Conservation (phyloP, 225 moss, liverwort and hornwort genomes). For the Marchantia polymorpha region DNA sequence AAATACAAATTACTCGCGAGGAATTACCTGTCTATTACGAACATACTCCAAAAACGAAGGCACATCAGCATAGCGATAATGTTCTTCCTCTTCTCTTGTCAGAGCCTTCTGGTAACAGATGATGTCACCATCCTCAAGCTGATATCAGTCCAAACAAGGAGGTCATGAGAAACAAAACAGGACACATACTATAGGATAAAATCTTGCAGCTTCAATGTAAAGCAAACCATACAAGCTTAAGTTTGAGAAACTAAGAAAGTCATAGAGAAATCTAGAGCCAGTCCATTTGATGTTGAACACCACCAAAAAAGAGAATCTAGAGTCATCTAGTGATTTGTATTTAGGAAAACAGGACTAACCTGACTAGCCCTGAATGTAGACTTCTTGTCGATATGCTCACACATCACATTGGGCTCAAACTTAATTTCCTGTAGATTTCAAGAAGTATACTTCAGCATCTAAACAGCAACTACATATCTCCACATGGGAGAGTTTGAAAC, state of each 20-base stretch:
- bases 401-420: conserved; percentile 99
- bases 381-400: conserved; percentile 88
- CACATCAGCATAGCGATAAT: conserved; percentile 57
- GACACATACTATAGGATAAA: background rate
- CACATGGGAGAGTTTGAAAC: no score
- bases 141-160: background rate
- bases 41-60: conserved; percentile 78
- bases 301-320: background rate
- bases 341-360: conserved; percentile 29
- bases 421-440: conserved; percentile 76
- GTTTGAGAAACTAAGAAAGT: background rate
- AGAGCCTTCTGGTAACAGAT: conserved; percentile 73
- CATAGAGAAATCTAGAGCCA: background rate
- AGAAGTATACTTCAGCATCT: background rate
- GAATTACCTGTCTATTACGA: conserved; percentile 65
- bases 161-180: background rate
- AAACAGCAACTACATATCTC: background rate
- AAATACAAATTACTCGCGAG: background rate
- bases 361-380: conserved; percentile 69
- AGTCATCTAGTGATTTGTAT: background rate
- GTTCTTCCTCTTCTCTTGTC: conserved; percentile 56
- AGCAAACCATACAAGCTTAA: background rate
- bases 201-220: background rate
- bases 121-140: conserved; percentile 85
- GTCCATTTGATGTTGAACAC: background rate